Evolutionary conservation across 148 eudicot species (phyloP).

Genomic region (Mesembryanthemum crystallinum): DNA sequence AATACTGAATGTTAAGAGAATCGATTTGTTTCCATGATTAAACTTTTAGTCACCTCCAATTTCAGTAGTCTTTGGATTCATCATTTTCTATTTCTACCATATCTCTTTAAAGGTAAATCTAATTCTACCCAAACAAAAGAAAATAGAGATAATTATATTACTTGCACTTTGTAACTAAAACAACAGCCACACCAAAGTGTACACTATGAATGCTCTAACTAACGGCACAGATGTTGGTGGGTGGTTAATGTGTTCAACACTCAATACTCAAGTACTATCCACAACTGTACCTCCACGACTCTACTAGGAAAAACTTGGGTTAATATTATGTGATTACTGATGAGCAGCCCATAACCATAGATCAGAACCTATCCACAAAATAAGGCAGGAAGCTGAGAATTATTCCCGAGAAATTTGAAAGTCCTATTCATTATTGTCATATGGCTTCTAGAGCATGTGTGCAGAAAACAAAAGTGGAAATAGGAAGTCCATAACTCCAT

Average conservation of each 20-base stretch:
- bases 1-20: too few relatives aligned
- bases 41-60: too few relatives aligned
- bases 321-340: background rate
- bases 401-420: background rate
- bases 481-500: background rate
- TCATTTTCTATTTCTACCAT: too few relatives aligned
- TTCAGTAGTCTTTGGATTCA: too few relatives aligned
- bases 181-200: background rate
- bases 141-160: background rate
- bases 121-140: too few relatives aligned
- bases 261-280: background rate
- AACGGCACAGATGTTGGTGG: too few relatives aligned
- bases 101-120: too few relatives aligned
- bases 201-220: background rate
- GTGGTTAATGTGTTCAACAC: background rate
- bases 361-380: background rate
- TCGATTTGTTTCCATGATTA: too few relatives aligned
- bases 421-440: background rate
- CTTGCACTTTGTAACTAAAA: too few relatives aligned
- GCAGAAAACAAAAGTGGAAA: background rate
- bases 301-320: background rate
- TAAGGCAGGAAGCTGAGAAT: background rate
- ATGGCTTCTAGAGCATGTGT: background rate
- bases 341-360: background rate
- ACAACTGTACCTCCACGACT: background rate